A percentile compares a stretch with the other conserved stretches of the same genome.
Evolutionary conservation across 129 eudicot species (phyloP).

Genomic region (Calendula officinalis): DNA sequence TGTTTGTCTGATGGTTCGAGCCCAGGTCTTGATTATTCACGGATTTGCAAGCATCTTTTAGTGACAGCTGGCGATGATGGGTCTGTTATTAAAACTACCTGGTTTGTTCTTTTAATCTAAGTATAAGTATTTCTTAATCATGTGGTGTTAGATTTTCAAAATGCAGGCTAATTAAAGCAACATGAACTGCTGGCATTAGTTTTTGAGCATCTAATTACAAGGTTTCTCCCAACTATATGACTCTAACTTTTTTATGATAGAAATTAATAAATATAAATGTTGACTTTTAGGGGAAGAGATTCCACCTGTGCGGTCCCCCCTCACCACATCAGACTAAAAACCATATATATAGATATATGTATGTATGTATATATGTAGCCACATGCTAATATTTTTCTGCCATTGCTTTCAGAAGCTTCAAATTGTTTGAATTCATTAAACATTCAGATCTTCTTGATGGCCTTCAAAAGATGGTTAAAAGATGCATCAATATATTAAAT

Average conservation of each 20-base stretch:
- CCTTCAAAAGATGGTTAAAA: constrained; percentile 52
- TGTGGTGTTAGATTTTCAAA: no score
- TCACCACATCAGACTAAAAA: constrained; percentile 35
- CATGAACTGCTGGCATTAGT: no score
- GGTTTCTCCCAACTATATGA: no score
- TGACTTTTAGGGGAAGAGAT: constrained; percentile 50
- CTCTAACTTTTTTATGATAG: not conserved
- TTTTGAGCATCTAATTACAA: no score
- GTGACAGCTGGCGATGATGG: constrained; percentile 99
- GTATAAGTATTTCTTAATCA: not conserved
- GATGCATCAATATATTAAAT: constrained; percentile 46
- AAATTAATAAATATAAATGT: constrained; percentile 7
- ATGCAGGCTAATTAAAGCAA: no score
- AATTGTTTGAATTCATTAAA: constrained; percentile 48
- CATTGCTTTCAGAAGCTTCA: constrained; percentile 43
- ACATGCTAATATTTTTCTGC: constrained; percentile 17
- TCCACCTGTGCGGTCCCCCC: constrained; percentile 44
- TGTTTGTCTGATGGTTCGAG: constrained; percentile 51
- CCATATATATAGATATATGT: no score
- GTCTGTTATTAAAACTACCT: constrained; percentile 37
- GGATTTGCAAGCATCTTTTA: constrained; percentile 91
- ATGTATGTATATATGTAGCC: not conserved
- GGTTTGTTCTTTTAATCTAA: constrained; percentile 17
- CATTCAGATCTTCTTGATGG: constrained; percentile 50
- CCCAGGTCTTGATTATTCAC: constrained; percentile 94